Percentiles rank a stretch among this genome's conserved stretches.
Conservation (phyloP, 2,329 filamentous ascomycete species). For the Phialocephala subalpina region DNA sequence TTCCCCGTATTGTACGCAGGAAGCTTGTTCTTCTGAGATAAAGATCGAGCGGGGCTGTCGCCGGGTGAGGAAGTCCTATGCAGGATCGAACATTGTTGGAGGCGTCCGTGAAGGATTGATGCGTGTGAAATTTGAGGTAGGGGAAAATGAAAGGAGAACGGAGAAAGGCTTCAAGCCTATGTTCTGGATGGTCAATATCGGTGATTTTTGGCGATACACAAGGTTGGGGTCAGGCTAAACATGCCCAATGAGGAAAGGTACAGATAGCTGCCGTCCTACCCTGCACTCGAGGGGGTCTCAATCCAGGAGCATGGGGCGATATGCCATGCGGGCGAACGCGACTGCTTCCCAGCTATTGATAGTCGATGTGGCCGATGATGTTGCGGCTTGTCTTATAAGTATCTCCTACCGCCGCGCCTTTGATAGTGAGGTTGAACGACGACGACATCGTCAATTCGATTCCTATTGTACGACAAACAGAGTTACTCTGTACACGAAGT, state of each 20-base stretch:
- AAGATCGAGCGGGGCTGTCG: neutral
- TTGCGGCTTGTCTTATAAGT: slow-evolving; percentile 9
- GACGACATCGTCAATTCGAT: slow-evolving; percentile 8
- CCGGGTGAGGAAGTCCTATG: neutral
- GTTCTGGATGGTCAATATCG: slow-evolving; percentile 12
- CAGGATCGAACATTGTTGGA: neutral
- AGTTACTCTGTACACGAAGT: neutral
- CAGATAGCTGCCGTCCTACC: slow-evolving; percentile 31
- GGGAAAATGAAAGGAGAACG: slow-evolving; percentile 8
- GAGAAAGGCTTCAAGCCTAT: neutral
- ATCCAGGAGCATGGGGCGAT: slow-evolving; percentile 4
- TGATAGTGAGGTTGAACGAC: neutral
- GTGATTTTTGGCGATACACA: slow-evolving; percentile 17
- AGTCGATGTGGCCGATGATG: slow-evolving; percentile 12
- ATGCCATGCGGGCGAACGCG: slow-evolving; percentile 5
- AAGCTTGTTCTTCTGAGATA: neutral
- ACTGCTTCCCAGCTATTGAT: slow-evolving; percentile 12
- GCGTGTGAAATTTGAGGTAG: too few relatives aligned
- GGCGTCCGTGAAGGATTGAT: neutral
- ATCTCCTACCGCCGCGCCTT: neutral
- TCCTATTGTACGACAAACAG: slow-evolving; percentile 4
- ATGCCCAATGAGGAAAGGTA: slow-evolving; percentile 25
- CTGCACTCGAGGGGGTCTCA: slow-evolving; percentile 13
- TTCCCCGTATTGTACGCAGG: neutral
- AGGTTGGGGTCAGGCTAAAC: slow-evolving; percentile 31